Percentiles rank a stretch among this genome's conserved stretches.
phyloP scores from a whole-genome alignment of 2,329 filamentous ascomycete species.

The Hymenotorrendiella dingleyae region DNA sequence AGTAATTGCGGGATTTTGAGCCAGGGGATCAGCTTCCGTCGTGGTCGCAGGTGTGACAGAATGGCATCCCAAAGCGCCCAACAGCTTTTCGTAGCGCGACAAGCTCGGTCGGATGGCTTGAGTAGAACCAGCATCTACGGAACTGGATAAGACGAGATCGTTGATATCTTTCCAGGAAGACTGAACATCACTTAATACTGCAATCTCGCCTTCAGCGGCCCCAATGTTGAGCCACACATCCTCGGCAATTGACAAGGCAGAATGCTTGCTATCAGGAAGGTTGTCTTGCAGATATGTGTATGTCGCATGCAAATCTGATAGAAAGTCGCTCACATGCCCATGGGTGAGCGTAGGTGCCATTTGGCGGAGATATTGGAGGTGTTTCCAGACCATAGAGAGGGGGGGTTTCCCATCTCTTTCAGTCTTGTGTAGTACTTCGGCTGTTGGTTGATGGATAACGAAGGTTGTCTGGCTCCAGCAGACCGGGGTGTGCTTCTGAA shows the following conservation, averaged over 20 bases:
- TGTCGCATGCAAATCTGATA: conserved; percentile 15
- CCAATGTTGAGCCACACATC: conserved; percentile 21
- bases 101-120: conserved; percentile 19
- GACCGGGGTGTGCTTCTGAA: conserved; percentile 10
- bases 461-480: conserved; percentile 26
- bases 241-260: conserved; percentile 6
- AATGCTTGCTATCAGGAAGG: conserved; percentile 2
- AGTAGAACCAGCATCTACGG: conserved; percentile 18
- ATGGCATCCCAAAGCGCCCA: conserved; percentile 18
- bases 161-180: conserved; percentile 17
- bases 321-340: conserved; percentile 11
- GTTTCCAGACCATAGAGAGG: conserved; percentile 14
- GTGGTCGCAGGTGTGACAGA: conserved; percentile 11
- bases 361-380: conserved; percentile 18
- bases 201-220: neutral
- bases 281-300: conserved; percentile 22
- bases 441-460: conserved; percentile 11
- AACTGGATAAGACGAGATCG: conserved; percentile 21
- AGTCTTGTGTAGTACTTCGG: conserved; percentile 8
- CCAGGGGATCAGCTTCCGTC: conserved; percentile 2
- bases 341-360: conserved; percentile 8
- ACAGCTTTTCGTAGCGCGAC: conserved; percentile 19
- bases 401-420: conserved; percentile 6
- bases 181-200: conserved; percentile 12
- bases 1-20: too few relatives aligned